These are phyloP conservation scores for Candida andamanensis DNA, from an alignment of 805 yeast species.

Conservation along the genomic window DNA sequence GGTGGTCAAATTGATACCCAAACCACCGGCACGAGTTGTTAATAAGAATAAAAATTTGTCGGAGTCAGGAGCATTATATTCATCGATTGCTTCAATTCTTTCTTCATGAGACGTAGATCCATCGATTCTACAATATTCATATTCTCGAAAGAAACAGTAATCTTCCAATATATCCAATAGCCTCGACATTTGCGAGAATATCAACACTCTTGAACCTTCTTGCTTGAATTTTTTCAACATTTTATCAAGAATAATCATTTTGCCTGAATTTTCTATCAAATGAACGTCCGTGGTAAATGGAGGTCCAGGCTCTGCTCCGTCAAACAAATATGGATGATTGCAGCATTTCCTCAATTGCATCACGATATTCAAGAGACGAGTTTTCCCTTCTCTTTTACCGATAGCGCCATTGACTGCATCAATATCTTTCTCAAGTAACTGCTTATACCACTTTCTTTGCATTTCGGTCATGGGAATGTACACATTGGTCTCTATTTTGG, in stretches of 20 bases:
- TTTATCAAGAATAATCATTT: constrained; percentile 66
- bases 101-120: constrained; percentile 80
- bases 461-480: constrained; percentile 73
- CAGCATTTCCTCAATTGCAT: constrained; percentile 85
- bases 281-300: constrained; percentile 85
- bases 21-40: constrained; percentile 87
- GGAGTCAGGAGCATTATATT: constrained; percentile 69
- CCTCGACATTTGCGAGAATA: constrained; percentile 81
- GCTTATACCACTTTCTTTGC: constrained; percentile 76
- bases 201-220: constrained; percentile 74
- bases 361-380: constrained; percentile 70
- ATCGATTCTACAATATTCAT: constrained; percentile 72
- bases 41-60: constrained; percentile 68
- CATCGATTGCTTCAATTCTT: constrained; percentile 71
- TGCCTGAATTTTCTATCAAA: constrained; percentile 66
- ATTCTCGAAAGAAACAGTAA: constrained; percentile 66
- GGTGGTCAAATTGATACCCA: constrained; percentile 78
- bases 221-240: constrained; percentile 53
- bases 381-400: constrained; percentile 70
- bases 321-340: constrained; percentile 79
- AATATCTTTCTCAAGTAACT: constrained; percentile 69
- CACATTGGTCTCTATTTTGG: constrained; percentile 68
- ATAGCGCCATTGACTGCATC: constrained; percentile 83
- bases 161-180: constrained; percentile 77
- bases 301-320: constrained; percentile 89